Evolutionary conservation across 805 yeast species (phyloP).

Genomic region (Cyberlindnera misumaiensis): DNA sequence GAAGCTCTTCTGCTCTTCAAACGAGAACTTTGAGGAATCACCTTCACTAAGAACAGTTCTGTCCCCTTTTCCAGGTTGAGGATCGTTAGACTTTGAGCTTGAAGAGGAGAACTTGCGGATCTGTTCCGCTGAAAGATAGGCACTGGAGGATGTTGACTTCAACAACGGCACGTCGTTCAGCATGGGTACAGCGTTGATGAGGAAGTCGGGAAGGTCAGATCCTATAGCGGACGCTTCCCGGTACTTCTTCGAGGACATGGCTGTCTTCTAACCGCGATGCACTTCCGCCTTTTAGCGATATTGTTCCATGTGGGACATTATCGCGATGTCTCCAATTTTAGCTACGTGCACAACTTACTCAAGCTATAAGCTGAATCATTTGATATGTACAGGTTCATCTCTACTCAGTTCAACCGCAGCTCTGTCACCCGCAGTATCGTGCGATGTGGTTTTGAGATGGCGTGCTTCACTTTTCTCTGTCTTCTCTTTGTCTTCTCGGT

Average conservation of each 20-base stretch:
- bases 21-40: constrained; percentile 15
- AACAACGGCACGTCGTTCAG: constrained; percentile 1
- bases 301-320: too few relatives aligned
- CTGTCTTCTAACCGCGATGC: neutral
- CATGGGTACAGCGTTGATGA: constrained; percentile 15
- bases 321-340: too few relatives aligned
- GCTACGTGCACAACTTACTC: too few relatives aligned
- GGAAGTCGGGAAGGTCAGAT: constrained; percentile 17
- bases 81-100: constrained; percentile 10
- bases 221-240: constrained; percentile 9
- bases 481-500: constrained; percentile 76
- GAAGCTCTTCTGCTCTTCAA: constrained; percentile 4
- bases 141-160: constrained; percentile 9
- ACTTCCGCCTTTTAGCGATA: too few relatives aligned
- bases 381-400: too few relatives aligned
- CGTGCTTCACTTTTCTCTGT: constrained; percentile 65
- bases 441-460: constrained; percentile 59
- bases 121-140: constrained; percentile 12
- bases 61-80: neutral
- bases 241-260: constrained; percentile 11
- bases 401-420: constrained; percentile 40
- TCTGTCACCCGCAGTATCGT: constrained; percentile 77
- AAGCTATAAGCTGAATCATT: too few relatives aligned
- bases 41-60: constrained; percentile 8
- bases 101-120: constrained; percentile 13